Conservation (phyloP, 805 yeast genomes). For the Nakazawaea wickerhamii region DNA sequence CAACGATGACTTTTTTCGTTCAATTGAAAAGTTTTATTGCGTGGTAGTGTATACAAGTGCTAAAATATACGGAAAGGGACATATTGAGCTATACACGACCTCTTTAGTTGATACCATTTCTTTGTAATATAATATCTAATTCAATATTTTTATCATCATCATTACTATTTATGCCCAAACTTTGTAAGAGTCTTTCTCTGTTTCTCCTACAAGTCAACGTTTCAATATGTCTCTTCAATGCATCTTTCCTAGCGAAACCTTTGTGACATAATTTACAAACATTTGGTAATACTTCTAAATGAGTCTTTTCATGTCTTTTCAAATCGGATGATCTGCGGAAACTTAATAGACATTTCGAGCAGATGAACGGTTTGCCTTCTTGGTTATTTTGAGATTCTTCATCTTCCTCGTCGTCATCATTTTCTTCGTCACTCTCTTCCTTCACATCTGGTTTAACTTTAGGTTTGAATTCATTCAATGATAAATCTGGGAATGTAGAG, state of each 20-base stretch:
- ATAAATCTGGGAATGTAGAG: constrained; percentile 35
- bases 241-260: constrained; percentile 82
- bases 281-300: constrained; percentile 65
- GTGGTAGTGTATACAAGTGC: too few species aligned
- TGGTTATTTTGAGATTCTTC: background rate
- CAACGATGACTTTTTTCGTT: too few species aligned
- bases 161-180: constrained; percentile 22
- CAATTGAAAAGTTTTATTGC: too few species aligned
- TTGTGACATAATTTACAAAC: constrained; percentile 73
- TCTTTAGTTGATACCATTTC: constrained; percentile 3
- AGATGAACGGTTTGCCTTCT: constrained; percentile 40
- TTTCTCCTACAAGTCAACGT: constrained; percentile 74
- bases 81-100: background rate
- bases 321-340: constrained; percentile 67
- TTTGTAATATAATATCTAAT: background rate
- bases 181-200: constrained; percentile 43
- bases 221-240: constrained; percentile 68
- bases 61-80: background rate
- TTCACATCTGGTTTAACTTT: background rate
- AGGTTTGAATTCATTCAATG: constrained; percentile 31
- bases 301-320: constrained; percentile 73
- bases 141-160: constrained; percentile 8
- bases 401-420: background rate
- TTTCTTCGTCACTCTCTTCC: background rate
- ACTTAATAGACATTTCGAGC: constrained; percentile 54